Conservation (phyloP, 1,284 basidiomycete genomes). For the Retiboletus flavoniger region DNA sequence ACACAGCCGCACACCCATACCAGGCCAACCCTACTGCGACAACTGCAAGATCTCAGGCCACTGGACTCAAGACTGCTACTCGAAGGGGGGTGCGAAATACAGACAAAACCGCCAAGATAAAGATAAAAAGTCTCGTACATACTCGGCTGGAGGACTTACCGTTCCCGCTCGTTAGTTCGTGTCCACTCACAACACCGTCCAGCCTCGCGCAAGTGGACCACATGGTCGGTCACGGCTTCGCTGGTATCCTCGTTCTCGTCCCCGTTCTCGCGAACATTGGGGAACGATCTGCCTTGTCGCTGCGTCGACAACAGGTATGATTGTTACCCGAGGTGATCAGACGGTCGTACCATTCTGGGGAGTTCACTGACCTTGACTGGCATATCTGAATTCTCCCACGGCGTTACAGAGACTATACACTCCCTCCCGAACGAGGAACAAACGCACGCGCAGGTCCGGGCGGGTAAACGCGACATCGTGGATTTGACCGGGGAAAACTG, state of each 20-base stretch:
- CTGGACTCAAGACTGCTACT: no score
- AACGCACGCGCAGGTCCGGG: neutral
- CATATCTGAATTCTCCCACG: neutral
- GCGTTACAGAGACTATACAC: neutral
- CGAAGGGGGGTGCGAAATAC: no score
- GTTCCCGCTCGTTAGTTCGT: no score
- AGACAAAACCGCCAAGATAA: no score
- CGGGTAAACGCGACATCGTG: constrained; percentile 1
- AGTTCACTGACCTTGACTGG: neutral
- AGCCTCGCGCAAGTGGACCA: neutral
- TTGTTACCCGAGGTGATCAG: neutral
- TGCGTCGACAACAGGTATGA: neutral
- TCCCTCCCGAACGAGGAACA: neutral
- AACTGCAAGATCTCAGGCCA: no score
- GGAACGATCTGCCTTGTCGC: neutral
- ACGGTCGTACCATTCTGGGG: neutral
- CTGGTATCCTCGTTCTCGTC: neutral
- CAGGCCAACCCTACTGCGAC: no score
- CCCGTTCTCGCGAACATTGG: neutral
- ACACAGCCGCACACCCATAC: no score
- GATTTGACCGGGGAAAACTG: constrained; percentile 3
- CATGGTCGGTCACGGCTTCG: neutral
- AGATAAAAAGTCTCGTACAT: no score
- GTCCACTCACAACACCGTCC: no score
- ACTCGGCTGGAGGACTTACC: no score